Conservation (phyloP, 768 basidiomycete species). For the Mycena capillaripes region DNA sequence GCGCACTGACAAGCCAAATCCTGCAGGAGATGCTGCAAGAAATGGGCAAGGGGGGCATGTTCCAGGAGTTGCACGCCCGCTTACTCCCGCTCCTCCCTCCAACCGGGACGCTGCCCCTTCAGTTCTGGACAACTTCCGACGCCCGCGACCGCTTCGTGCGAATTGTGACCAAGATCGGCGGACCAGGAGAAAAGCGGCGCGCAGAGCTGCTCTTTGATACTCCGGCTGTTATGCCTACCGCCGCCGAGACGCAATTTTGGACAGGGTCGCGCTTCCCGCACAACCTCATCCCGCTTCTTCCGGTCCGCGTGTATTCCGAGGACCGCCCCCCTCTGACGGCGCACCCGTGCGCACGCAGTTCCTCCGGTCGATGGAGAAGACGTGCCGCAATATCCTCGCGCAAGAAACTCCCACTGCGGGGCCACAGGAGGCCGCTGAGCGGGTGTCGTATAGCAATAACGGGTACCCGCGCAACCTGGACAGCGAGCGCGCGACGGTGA, state of each 20-base stretch:
- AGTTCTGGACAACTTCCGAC: conserved; percentile 88
- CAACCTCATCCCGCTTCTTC: conserved; percentile 69
- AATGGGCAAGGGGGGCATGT: conserved; percentile 69
- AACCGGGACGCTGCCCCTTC: conserved; percentile 43
- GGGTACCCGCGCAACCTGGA: conserved; percentile 46
- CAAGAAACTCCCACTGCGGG: conserved; percentile 49
- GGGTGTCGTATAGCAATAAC: conserved; percentile 29
- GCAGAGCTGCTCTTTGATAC: conserved; percentile 70
- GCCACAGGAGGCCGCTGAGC: conserved; percentile 4
- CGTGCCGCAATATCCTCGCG: conserved; percentile 68
- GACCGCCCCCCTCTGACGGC: conserved; percentile 37
- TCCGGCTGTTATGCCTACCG: conserved; percentile 29
- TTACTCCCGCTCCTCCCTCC: conserved; percentile 43
- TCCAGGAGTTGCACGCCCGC: conserved; percentile 74
- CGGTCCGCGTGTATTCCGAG: conserved; percentile 65
- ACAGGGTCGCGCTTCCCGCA: conserved; percentile 67
- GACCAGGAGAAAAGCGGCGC: conserved; percentile 73
- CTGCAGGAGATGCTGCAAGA: conserved; percentile 81
- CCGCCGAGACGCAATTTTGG: conserved; percentile 71
- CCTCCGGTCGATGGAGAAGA: conserved; percentile 62
- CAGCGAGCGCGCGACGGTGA: conserved; percentile 67
- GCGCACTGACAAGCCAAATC: conserved; percentile 79
- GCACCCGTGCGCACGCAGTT: conserved; percentile 49
- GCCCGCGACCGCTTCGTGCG: conserved; percentile 78
- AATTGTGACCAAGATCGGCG: conserved; percentile 89